Evolutionary conservation across 2,329 filamentous ascomycete species (phyloP), one percentile per base, ranked within the genome.

Genomic region (Fonsecaea multimorphosa): DNA sequence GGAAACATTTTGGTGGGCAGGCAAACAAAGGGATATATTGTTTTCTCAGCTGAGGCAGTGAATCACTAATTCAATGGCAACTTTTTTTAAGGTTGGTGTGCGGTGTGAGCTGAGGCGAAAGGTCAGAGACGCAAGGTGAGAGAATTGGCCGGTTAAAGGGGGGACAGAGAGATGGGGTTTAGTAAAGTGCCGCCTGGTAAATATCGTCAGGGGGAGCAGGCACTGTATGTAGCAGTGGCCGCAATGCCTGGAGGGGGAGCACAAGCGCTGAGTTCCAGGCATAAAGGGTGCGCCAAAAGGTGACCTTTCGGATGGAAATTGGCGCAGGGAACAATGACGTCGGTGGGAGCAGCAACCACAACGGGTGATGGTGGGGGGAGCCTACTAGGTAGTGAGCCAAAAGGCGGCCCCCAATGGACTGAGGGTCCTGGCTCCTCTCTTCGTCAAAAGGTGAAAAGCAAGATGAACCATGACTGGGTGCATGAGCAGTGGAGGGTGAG

Each of bases 1-100:
- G 58, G 52, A 53, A 22, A 49, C 64, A 66, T 66, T 66, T 58
- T 66, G 38, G n/a, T 8, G 3, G 55, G 40, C 14, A 54, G 61
- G 51, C 24, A 29, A 55, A 44, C 58, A 57, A 66, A 59, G 64
- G 61, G n/a, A 51, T 44, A 32, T 58, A 29, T 46, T 51, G 57
- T 54, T 49, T 31, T 27, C 27, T 34, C 51, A 54, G 51, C 27
- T 54, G 51, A 34, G 44, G 19, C 5, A 49, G 9, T 49, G 56
- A 46, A 51, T 52, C 49, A 52, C 40, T 59, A 38, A 34, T 59
- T 59, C 44, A 31, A 59, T 16, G 57, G 57, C 46, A 59, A 51
- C 38, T 40, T 40, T 40, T 40, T 49, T 49, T 49, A 49, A 24
- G 22, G 44, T 49, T 49, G 44, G 44, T 24, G 44, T 12, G 44